Evolutionary conservation across 805 yeast species (phyloP).

Genomic region (Saccharomycopsis fodiens): DNA sequence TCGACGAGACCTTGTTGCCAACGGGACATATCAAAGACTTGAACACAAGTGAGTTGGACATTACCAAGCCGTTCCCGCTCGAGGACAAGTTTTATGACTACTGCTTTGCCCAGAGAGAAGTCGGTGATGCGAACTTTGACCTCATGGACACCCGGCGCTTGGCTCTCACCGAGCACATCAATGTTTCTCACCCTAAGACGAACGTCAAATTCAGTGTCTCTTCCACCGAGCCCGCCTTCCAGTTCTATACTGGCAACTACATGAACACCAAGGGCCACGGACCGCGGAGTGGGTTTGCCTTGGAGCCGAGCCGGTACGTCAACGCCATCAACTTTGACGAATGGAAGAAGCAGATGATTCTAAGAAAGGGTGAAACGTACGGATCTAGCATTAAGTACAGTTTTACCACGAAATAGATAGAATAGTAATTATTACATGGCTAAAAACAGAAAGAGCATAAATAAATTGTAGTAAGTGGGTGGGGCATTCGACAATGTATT

Average conservation of each 20-base stretch:
- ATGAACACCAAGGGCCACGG: constrained; percentile 30
- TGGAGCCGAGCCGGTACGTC: constrained; percentile 54
- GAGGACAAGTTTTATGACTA: constrained; percentile 36
- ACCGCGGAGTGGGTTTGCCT: constrained; percentile 46
- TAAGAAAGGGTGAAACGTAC: constrained; percentile 42
- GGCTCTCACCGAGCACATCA: constrained; percentile 31
- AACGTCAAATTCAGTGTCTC: constrained; percentile 34
- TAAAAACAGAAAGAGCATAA: no score
- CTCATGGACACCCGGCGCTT: constrained; percentile 41
- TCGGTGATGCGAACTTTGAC: constrained; percentile 24
- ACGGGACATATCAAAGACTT: constrained; percentile 37
- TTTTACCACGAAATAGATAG: no score
- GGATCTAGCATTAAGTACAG: constrained; percentile 35
- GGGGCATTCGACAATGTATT: no score
- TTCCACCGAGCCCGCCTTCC: constrained; percentile 62
- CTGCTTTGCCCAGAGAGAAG: constrained; percentile 33
- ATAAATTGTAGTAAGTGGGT: no score
- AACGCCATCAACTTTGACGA: constrained; percentile 42
- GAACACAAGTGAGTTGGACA: constrained; percentile 21
- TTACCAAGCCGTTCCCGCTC: constrained; percentile 24
- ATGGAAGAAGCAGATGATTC: constrained; percentile 43
- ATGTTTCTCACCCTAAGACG: constrained; percentile 39
- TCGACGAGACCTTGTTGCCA: constrained; percentile 34
- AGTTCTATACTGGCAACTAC: constrained; percentile 55
- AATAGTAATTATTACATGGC: no score